Percentiles rank a stretch among this genome's conserved stretches.
Conservation (phyloP, 2,329 filamentous ascomycete genomes). For the Fusarium ramigenum region DNA sequence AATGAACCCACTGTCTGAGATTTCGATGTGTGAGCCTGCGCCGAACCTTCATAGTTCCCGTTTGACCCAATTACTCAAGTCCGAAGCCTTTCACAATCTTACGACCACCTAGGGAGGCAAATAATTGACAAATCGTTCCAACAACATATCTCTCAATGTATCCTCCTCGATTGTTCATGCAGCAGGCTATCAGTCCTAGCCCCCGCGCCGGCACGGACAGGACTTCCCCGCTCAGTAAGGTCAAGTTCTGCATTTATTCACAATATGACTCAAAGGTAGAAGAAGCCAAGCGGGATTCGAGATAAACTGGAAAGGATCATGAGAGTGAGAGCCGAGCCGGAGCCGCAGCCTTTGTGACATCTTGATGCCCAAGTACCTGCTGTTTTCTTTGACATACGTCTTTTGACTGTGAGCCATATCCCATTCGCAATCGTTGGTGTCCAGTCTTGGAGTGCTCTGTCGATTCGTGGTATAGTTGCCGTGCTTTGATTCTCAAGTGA, state of each 20-base stretch:
- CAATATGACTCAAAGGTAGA: not conserved
- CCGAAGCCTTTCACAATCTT: not conserved
- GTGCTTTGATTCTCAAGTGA: constrained; percentile 19
- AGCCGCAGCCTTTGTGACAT: constrained; percentile 27
- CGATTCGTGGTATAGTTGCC: not conserved
- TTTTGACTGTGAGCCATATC: not conserved
- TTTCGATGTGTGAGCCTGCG: not conserved
- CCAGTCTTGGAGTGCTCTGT: not conserved
- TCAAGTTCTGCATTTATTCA: constrained; percentile 6
- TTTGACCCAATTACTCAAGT: not conserved
- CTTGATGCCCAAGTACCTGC: constrained; percentile 5
- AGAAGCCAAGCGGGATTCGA: not conserved
- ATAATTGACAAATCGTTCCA: not conserved
- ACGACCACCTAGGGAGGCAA: not conserved
- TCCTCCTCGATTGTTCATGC: constrained; percentile 16
- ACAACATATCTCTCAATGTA: not conserved
- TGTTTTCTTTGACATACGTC: not conserved
- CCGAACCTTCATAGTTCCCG: not conserved
- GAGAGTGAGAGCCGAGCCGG: constrained; percentile 26
- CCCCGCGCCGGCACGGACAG: constrained; percentile 32
- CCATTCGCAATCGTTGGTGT: not conserved
- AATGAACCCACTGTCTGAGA: not conserved
- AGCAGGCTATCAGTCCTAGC: constrained; percentile 7
- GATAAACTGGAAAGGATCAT: constrained; percentile 1
- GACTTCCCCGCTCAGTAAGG: constrained; percentile 31